Evolutionary conservation across 352 stramenopile species (phyloP).

Genomic region (Elongisporangium undulatum): DNA sequence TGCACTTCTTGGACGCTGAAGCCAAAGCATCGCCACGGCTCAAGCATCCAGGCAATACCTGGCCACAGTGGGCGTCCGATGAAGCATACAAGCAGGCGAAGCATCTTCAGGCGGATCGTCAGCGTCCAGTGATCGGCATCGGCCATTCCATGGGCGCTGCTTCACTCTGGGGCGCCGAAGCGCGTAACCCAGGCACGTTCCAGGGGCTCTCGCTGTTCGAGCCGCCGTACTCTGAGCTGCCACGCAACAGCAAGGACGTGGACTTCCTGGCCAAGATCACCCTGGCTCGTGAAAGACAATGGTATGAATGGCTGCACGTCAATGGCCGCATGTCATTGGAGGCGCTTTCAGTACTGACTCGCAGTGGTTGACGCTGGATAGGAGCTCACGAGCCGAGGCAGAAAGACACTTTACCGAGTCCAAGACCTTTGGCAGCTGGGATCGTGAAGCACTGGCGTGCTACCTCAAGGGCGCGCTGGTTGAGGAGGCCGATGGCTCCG

Average conservation of each 20-base stretch:
- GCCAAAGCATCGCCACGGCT: constrained; percentile 13
- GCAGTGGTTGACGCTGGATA: constrained; percentile 1
- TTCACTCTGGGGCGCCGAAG: constrained; percentile 24
- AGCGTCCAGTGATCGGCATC: constrained; percentile 20
- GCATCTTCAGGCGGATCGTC: constrained; percentile 2
- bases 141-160: constrained; percentile 30
- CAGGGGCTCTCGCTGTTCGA: constrained; percentile 30
- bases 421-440: constrained; percentile 37
- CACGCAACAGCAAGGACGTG: constrained; percentile 10
- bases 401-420: constrained; percentile 20
- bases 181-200: constrained; percentile 23
- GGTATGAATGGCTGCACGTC: constrained; percentile 4
- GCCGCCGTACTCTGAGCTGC: constrained; percentile 20
- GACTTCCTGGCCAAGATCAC: constrained; percentile 21
- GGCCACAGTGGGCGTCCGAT: constrained; percentile 11
- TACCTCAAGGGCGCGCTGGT: constrained; percentile 41
- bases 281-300: constrained; percentile 11
- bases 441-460: constrained; percentile 23
- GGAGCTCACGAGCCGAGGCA: constrained; percentile 16
- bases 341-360: no score
- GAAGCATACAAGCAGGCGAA: constrained; percentile 13
- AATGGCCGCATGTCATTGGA: no score
- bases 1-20: constrained; percentile 1
- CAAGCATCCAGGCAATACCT: constrained; percentile 24
- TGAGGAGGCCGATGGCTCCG: constrained; percentile 13